A percentile compares a stretch with the other conserved stretches of the same genome.
Evolutionary conservation across 2,329 filamentous ascomycete genomes (phyloP).

Genomic region (Colletotrichum caudatum): DNA sequence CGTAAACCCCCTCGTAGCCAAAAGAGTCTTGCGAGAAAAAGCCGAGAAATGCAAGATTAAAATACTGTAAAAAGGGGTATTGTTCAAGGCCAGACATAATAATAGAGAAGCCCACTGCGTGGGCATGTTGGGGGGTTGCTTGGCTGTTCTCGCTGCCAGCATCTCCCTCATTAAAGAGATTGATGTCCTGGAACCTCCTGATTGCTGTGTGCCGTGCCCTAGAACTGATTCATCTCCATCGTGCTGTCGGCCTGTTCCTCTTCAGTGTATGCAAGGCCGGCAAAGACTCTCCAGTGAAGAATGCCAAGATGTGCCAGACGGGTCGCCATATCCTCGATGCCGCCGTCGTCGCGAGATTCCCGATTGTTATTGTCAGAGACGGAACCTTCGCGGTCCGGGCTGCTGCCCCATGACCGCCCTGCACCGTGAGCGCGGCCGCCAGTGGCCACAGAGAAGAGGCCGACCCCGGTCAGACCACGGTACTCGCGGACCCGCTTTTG

Average conservation of each 20-base stretch:
- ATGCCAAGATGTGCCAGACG: constrained; percentile 86
- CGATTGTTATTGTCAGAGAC: constrained; percentile 49
- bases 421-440: constrained; percentile 59
- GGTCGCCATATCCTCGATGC: constrained; percentile 76
- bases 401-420: constrained; percentile 51
- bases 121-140: constrained; percentile 20
- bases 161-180: constrained; percentile 14
- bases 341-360: constrained; percentile 64
- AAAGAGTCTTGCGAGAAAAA: constrained; percentile 36
- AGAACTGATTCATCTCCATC: constrained; percentile 48
- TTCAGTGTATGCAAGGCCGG: constrained; percentile 74
- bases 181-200: not conserved
- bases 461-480: constrained; percentile 64
- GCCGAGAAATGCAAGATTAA: constrained; percentile 39
- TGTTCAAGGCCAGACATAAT: constrained; percentile 39
- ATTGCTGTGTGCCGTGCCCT: constrained; percentile 4
- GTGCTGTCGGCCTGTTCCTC: constrained; percentile 53
- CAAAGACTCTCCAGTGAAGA: constrained; percentile 93
- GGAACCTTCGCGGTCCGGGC: constrained; percentile 46
- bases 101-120: constrained; percentile 31
- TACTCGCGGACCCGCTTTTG: constrained; percentile 64
- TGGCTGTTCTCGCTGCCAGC: constrained; percentile 17
- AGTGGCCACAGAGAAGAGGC: constrained; percentile 67
- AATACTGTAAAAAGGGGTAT: constrained; percentile 42
- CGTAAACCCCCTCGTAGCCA: constrained; percentile 24